Conservation (phyloP, 169 alveolate genomes). For the Eimeria sp. region DNA sequence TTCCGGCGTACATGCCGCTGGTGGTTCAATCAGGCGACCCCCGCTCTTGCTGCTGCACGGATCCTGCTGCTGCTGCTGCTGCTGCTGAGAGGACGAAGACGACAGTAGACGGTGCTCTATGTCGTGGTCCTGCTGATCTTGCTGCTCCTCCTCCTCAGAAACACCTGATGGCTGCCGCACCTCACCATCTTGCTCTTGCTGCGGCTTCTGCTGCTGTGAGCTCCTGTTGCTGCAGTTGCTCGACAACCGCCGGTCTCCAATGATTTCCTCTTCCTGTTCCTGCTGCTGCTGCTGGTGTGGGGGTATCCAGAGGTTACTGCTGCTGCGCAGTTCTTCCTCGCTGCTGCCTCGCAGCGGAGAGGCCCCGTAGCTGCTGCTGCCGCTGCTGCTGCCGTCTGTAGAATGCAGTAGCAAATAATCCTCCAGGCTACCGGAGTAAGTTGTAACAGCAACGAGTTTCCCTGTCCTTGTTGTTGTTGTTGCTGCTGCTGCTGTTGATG, state of each 20-base stretch:
- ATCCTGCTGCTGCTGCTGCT: background rate
- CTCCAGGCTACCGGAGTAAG: constrained; percentile 28
- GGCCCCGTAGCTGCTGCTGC: constrained; percentile 8
- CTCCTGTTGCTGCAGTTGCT: constrained; percentile 22
- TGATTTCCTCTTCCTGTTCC: background rate
- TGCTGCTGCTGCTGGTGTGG: constrained; percentile 47
- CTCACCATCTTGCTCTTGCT: background rate
- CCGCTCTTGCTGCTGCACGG: constrained; percentile 2
- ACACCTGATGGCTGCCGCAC: background rate
- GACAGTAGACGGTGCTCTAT: background rate
- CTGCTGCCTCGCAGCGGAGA: constrained; percentile 49
- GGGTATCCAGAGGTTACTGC: constrained; percentile 14
- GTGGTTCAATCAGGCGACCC: constrained; percentile 21
- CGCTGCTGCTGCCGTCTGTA: constrained; percentile 41
- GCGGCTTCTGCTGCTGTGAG: too few species aligned
- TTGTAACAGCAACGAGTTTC: constrained; percentile 29
- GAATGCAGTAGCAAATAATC: constrained; percentile 35
- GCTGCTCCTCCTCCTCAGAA: background rate
- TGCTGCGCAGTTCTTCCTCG: constrained; percentile 21
- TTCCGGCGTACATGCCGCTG: background rate
- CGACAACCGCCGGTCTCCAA: too few species aligned
- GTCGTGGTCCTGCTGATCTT: constrained; percentile 1
- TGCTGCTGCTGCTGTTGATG: background rate
- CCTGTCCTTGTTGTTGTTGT: background rate
- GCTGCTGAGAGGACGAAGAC: background rate